phyloP scores from a whole-genome alignment of 169 alveolate species.

The Plasmodium gallinaceum region DNA sequence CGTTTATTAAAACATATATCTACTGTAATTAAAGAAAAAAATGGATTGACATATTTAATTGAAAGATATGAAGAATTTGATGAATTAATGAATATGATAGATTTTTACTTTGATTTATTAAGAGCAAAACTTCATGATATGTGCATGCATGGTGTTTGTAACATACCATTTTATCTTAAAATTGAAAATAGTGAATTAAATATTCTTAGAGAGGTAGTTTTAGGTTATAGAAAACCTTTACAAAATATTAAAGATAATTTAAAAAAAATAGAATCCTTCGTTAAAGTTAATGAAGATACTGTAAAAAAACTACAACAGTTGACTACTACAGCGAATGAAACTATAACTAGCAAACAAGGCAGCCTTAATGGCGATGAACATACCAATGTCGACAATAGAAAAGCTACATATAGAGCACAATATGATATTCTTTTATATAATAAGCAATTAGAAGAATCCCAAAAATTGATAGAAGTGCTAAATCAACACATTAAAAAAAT shows the following conservation, averaged over 20 bases:
- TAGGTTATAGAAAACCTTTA: conserved; percentile 60
- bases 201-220: conserved; percentile 35
- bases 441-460: conserved; percentile 38
- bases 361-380: not conserved
- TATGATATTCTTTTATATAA: conserved; percentile 38
- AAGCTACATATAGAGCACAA: conserved; percentile 9
- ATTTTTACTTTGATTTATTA: conserved; percentile 52
- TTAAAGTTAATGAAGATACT: conserved; percentile 12
- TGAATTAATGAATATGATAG: conserved; percentile 30
- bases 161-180: conserved; percentile 55
- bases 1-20: conserved; percentile 8
- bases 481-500: conserved; percentile 15
- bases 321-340: not conserved
- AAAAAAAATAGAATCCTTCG: conserved; percentile 20
- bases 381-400: not conserved
- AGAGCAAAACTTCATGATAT: conserved; percentile 48
- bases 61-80: conserved; percentile 63
- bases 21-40: not conserved
- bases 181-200: conserved; percentile 25
- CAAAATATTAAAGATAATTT: conserved; percentile 48
- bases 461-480: conserved; percentile 29
- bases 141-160: conserved; percentile 17
- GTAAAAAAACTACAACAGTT: not conserved
- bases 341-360: too few relatives aligned
- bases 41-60: conserved; percentile 49